A percentile compares a stretch with the other conserved stretches of the same genome.
Conservation (phyloP, 1,139 yeast species). For the Debaryomycetaceae sp. region DNA sequence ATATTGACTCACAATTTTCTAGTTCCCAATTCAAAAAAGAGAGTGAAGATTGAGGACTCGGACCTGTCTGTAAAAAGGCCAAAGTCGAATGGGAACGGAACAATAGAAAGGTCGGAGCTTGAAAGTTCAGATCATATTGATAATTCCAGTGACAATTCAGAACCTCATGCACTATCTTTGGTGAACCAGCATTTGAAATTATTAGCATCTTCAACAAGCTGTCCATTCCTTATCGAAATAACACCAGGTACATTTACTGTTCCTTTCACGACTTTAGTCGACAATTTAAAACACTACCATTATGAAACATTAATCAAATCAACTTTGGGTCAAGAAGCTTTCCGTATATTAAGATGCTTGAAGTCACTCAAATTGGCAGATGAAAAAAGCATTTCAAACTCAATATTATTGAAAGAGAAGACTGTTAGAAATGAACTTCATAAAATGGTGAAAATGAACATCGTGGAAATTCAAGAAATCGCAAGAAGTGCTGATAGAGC, state of each 20-base stretch:
- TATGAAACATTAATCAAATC: slow-evolving; percentile 61
- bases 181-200: slow-evolving; percentile 53
- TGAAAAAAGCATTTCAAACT: slow-evolving; percentile 76
- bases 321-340: slow-evolving; percentile 56
- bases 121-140: slow-evolving; percentile 18
- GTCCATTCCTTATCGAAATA: slow-evolving; percentile 46
- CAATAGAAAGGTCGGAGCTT: slow-evolving; percentile 6
- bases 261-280: slow-evolving; percentile 41
- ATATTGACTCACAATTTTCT: slow-evolving; percentile 38
- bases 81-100: slow-evolving; percentile 40
- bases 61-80: slow-evolving; percentile 32
- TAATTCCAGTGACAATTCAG: slow-evolving; percentile 9
- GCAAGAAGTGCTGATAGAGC: slow-evolving; percentile 92
- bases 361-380: slow-evolving; percentile 69
- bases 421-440: slow-evolving; percentile 68
- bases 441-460: slow-evolving; percentile 53
- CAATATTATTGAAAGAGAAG: slow-evolving; percentile 72
- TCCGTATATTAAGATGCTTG: slow-evolving; percentile 65
- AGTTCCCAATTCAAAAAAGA: slow-evolving; percentile 26
- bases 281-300: slow-evolving; percentile 48
- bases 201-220: slow-evolving; percentile 37
- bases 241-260: slow-evolving; percentile 42
- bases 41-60: slow-evolving; percentile 21
- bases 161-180: slow-evolving; percentile 20
- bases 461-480: slow-evolving; percentile 80